A percentile compares a stretch with the other conserved stretches of the same genome.
Conservation (phyloP, 2,329 filamentous ascomycete species). For the Curvularia sp. region DNA sequence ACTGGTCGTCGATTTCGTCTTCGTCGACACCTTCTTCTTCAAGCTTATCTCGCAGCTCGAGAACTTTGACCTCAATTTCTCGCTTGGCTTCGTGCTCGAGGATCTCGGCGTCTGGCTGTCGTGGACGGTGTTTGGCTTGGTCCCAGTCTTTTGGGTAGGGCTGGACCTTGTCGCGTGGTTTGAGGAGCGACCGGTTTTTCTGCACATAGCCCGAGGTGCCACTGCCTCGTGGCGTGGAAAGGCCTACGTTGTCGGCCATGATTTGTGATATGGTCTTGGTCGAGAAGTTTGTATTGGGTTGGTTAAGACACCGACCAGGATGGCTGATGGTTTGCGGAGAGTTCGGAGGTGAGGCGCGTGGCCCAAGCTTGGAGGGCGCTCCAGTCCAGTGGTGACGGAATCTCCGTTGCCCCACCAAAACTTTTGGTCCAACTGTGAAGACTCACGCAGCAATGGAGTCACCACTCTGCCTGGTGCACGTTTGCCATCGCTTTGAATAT, state of each 20-base stretch:
- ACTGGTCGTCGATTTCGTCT: slow-evolving; percentile 85
- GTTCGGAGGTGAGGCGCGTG: slow-evolving; percentile 33
- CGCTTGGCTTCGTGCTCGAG: slow-evolving; percentile 92
- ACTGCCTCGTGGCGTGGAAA: slow-evolving; percentile 90
- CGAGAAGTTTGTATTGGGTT: slow-evolving; percentile 1
- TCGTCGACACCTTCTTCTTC: slow-evolving; percentile 90
- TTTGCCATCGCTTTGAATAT: neutral
- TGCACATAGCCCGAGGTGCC: slow-evolving; percentile 98
- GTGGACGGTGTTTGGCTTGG: slow-evolving; percentile 73
- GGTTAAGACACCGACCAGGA: neutral
- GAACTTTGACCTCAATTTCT: slow-evolving; percentile 89
- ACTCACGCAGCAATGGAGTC: slow-evolving; percentile 39
- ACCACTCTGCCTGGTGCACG: slow-evolving; percentile 9
- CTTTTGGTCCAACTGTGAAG: slow-evolving; percentile 29
- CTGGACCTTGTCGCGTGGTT: slow-evolving; percentile 78
- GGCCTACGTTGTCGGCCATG: slow-evolving; percentile 98
- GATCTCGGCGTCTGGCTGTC: slow-evolving; percentile 89
- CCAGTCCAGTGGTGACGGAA: slow-evolving; percentile 8
- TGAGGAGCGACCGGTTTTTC: slow-evolving; percentile 88
- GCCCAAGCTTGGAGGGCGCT: slow-evolving; percentile 19
- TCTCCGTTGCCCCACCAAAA: slow-evolving; percentile 38
- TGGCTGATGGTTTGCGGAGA: slow-evolving; percentile 20
- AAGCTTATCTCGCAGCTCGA: slow-evolving; percentile 87
- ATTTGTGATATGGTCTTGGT: slow-evolving; percentile 3
- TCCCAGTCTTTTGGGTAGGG: slow-evolving; percentile 79